Percentiles rank a stretch among this genome's conserved stretches.
Conservation (phyloP, 2,329 filamentous ascomycete species). For the Aspergillus texensis region DNA sequence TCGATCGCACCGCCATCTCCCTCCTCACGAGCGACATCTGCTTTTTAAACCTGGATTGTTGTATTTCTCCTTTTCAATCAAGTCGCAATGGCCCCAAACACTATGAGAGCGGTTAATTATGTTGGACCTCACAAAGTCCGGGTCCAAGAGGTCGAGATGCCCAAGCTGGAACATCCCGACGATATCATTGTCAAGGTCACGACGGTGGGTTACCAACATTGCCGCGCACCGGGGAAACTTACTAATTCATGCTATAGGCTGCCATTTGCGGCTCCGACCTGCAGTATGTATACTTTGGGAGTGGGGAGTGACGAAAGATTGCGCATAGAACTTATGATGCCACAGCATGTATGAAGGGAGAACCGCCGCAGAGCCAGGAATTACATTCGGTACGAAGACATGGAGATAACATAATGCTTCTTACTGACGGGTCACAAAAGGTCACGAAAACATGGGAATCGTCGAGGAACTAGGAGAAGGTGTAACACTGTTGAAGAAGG, state of each 20-base stretch:
- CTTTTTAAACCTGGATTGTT: background rate
- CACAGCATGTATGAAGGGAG: constrained; percentile 64
- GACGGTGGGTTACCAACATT: constrained; percentile 52
- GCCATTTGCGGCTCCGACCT: constrained; percentile 60
- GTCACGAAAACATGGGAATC: constrained; percentile 65
- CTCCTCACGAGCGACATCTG: background rate
- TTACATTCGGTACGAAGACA: constrained; percentile 55
- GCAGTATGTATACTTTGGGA: constrained; percentile 35
- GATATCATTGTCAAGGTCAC: constrained; percentile 68
- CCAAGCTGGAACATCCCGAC: constrained; percentile 65
- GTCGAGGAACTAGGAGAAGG: constrained; percentile 59
- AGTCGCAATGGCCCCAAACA: constrained; percentile 26
- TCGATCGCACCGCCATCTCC: background rate
- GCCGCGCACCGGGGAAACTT: background rate
- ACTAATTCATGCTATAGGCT: constrained; percentile 20
- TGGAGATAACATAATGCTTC: background rate
- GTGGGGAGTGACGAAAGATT: constrained; percentile 17
- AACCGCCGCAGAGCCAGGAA: constrained; percentile 63
- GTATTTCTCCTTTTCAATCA: background rate
- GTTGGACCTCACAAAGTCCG: constrained; percentile 64
- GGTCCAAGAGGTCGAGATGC: constrained; percentile 62
- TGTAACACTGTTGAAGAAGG: constrained; percentile 63
- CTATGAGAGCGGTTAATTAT: constrained; percentile 67
- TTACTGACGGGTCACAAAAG: constrained; percentile 7
- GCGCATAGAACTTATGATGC: constrained; percentile 37